Conservation (phyloP, 371 early-diverging fungal genomes). For the Apophysomyces ossiformis region DNA sequence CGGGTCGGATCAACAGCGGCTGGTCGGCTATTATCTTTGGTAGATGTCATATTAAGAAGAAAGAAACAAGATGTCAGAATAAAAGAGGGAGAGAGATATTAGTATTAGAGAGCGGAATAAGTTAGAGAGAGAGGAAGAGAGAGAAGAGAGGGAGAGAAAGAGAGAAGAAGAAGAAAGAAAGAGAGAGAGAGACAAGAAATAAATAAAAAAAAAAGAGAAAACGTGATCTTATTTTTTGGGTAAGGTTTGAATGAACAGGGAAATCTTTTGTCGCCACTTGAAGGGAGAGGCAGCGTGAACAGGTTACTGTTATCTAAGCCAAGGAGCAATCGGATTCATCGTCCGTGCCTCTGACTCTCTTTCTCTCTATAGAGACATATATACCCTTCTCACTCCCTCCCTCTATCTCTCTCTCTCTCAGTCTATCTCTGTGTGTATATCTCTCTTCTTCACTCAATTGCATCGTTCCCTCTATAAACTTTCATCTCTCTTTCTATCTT, state of each 20-base stretch:
- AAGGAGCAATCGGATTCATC: constrained; percentile 1
- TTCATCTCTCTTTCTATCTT: neutral
- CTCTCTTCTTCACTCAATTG: neutral
- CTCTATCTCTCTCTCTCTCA: neutral
- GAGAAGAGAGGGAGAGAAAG: constrained; percentile 3
- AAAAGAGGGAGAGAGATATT: neutral
- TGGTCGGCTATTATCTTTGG: constrained; percentile 10
- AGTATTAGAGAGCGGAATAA: neutral
- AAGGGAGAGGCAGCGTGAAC: constrained; percentile 8
- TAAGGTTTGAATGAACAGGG: constrained; percentile 11
- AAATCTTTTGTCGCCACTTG: constrained; percentile 9
- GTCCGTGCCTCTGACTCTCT: constrained; percentile 12
- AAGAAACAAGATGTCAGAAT: constrained; percentile 1
- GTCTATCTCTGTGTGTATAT: neutral
- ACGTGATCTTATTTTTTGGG: constrained; percentile 23
- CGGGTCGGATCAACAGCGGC: constrained; percentile 10
- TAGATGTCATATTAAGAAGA: neutral
- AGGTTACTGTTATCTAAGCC: constrained; percentile 15
- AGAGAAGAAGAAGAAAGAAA: constrained; percentile 6
- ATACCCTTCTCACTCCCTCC: constrained; percentile 10
- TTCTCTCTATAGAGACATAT: no score
- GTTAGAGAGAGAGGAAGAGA: constrained; percentile 2
- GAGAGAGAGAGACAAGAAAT: constrained; percentile 13
- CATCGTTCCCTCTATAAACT: neutral
- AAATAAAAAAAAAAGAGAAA: constrained; percentile 13